phyloP scores from a whole-genome alignment of 2,329 filamentous ascomycete genomes.

The Fusarium equiseti region DNA sequence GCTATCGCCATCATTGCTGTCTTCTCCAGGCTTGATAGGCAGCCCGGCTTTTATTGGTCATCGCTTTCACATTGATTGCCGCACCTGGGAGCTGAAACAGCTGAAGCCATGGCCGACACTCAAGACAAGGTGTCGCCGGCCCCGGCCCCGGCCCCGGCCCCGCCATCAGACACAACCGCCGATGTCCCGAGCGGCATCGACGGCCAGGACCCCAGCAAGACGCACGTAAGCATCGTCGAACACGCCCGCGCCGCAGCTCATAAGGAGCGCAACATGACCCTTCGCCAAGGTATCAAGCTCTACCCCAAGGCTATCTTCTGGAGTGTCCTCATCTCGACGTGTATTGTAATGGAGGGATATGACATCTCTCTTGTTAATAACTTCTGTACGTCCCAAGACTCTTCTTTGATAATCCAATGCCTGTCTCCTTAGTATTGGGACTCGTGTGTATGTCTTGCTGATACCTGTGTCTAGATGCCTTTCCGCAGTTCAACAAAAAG shows the following conservation, averaged over 20 bases:
- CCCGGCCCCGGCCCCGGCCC: constrained; percentile 26
- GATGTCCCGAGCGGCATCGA: constrained; percentile 29
- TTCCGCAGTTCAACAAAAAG: constrained; percentile 68
- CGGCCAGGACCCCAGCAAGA: constrained; percentile 27
- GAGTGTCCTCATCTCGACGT: constrained; percentile 43
- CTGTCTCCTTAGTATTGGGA: not conserved
- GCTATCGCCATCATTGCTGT: not conserved
- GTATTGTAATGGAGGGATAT: constrained; percentile 44
- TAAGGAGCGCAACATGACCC: constrained; percentile 43
- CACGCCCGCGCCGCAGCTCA: constrained; percentile 41
- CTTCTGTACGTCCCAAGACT: constrained; percentile 32
- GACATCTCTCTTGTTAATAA: constrained; percentile 43
- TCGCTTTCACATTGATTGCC: not conserved
- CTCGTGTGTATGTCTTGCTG: constrained; percentile 11
- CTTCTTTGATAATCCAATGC: not conserved
- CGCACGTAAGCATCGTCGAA: constrained; percentile 37
- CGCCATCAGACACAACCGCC: constrained; percentile 32
- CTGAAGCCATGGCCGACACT: constrained; percentile 31
- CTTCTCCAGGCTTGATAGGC: not conserved
- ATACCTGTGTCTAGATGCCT: constrained; percentile 57
- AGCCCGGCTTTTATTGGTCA: not conserved
- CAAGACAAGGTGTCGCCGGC: constrained; percentile 36
- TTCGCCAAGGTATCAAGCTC: constrained; percentile 40
- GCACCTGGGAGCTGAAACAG: constrained; percentile 14
- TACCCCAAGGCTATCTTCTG: constrained; percentile 42